A percentile compares a stretch with the other conserved stretches of the same genome.
Conservation (phyloP, 1,284 basidiomycete species). For the Coniferiporia weirii region DNA sequence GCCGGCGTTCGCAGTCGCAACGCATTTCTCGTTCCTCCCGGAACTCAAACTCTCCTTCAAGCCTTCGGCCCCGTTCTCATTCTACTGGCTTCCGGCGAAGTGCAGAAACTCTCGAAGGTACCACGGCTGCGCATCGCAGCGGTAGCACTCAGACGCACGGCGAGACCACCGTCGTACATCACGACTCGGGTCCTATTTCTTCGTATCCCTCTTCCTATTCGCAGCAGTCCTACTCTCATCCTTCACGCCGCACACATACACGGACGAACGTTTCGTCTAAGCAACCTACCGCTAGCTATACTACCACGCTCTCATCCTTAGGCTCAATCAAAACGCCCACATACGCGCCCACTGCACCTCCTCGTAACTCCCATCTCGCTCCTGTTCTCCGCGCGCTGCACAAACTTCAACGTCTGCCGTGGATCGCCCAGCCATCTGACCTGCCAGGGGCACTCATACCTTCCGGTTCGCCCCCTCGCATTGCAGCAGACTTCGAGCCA, state of each 20-base stretch:
- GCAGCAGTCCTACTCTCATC: background rate
- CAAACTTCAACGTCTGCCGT: conserved; percentile 8
- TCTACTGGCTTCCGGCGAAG: background rate
- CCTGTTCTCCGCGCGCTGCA: background rate
- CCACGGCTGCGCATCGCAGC: background rate
- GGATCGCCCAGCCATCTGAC: conserved; percentile 3
- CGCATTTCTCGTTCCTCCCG: background rate
- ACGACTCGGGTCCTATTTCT: background rate
- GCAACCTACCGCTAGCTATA: no score
- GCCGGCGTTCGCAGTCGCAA: background rate
- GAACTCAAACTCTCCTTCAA: background rate
- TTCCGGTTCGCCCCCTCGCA: background rate
- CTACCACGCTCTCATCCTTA: no score
- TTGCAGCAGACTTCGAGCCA: conserved; percentile 7
- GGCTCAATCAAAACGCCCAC: no score
- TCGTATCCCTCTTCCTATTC: background rate
- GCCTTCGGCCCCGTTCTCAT: background rate
- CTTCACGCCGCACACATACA: background rate
- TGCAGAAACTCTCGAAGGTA: background rate
- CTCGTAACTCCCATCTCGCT: background rate
- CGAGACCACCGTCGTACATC: background rate
- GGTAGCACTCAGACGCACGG: background rate
- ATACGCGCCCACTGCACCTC: background rate
- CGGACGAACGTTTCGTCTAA: background rate
- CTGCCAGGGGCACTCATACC: conserved; percentile 2